Evolutionary conservation across 1,284 basidiomycete species (phyloP).

Genomic region (Fomitopsis pinicola): DNA sequence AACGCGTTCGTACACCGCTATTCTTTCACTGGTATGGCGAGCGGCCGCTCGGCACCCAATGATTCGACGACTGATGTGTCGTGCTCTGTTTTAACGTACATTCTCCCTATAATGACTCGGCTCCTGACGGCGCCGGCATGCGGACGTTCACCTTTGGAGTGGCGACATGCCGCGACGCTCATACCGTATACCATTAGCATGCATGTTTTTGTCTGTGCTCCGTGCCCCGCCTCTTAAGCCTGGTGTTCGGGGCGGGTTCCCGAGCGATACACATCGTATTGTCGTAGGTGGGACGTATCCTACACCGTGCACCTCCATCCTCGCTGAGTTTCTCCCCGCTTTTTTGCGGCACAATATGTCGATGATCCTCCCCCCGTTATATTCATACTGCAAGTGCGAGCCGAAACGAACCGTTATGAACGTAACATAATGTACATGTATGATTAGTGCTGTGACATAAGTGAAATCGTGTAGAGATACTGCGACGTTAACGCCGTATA

Average conservation of each 20-base stretch:
- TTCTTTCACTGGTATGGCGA: not conserved
- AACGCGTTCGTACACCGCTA: not conserved
- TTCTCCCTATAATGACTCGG: not conserved
- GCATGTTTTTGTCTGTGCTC: not conserved
- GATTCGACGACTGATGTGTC: not conserved
- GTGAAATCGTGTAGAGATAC: not conserved
- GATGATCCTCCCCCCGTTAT: not conserved
- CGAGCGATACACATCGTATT: not conserved
- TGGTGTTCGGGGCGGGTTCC: not conserved
- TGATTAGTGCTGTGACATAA: not conserved
- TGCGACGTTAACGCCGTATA: not conserved
- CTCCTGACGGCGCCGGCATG: not conserved
- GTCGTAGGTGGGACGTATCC: not conserved
- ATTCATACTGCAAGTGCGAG: not conserved
- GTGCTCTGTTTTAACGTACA: not conserved
- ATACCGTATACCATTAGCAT: not conserved
- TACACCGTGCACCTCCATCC: not conserved
- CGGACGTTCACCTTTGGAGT: conserved; percentile 2
- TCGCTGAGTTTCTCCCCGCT: not conserved
- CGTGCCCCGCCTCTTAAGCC: not conserved
- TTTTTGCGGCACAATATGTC: not conserved
- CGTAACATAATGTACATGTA: not conserved
- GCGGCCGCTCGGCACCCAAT: not conserved
- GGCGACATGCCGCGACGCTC: not conserved
- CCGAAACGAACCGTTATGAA: not conserved